These are phyloP conservation scores for Rhipidocladum racemiflorum DNA, from an alignment of 176 grass and related monocot species.

Conservation along the genomic window DNA sequence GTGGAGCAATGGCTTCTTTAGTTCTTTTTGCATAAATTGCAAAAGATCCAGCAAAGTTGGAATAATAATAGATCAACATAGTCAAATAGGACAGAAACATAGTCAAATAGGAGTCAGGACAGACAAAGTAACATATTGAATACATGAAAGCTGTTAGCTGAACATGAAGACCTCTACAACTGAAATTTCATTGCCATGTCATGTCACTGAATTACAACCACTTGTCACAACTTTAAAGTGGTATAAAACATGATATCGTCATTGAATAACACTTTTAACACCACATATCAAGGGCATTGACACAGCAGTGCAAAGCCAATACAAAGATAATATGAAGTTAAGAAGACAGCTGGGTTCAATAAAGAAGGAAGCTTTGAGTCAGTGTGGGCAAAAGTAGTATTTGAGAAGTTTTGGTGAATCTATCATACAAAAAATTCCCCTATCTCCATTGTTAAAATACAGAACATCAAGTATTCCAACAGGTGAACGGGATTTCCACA, in stretches of 20 bases:
- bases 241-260: not conserved
- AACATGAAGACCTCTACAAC: not conserved
- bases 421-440: conserved; percentile 37
- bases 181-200: conserved; percentile 17
- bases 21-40: not conserved
- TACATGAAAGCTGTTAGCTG: conserved; percentile 5
- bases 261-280: not conserved
- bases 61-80: conserved; percentile 1
- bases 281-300: conserved; percentile 11
- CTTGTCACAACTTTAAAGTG: not conserved
- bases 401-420: conserved; percentile 26
- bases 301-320: conserved; percentile 4
- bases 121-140: conserved; percentile 3
- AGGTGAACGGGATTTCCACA: conserved; percentile 27
- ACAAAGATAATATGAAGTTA: conserved; percentile 21
- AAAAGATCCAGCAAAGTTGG: not conserved
- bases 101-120: conserved; percentile 14
- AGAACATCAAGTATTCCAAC: conserved; percentile 36
- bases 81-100: conserved; percentile 5
- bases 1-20: not conserved
- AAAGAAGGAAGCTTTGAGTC: conserved; percentile 3
- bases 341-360: conserved; percentile 12
- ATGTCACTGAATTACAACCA: conserved; percentile 10
- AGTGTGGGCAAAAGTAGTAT: conserved; percentile 3
- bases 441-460: conserved; percentile 40